These are phyloP conservation scores for Nematocida parisii DNA, from an alignment of 371 early-diverging fungal species.

Conservation along the genomic window DNA sequence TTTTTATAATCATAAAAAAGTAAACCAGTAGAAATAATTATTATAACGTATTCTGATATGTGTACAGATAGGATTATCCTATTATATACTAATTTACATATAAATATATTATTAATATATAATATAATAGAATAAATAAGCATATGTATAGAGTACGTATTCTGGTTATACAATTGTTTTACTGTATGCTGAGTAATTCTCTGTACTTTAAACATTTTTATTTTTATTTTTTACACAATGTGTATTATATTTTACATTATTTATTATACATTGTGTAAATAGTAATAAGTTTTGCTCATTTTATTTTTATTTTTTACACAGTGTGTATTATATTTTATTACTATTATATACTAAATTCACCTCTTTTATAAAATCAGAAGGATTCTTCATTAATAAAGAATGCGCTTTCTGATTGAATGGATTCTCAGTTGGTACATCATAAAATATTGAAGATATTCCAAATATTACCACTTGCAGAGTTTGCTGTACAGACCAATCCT, in stretches of 20 bases:
- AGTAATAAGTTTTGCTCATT: too few species aligned
- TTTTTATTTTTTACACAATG: too few species aligned
- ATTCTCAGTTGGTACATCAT: conserved; percentile 60
- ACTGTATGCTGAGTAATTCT: background rate
- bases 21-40: conserved; percentile 3
- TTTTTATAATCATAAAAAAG: background rate
- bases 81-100: background rate
- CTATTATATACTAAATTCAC: conserved; percentile 37
- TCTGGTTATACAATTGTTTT: conserved; percentile 22
- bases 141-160: background rate
- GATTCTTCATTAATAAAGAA: conserved; percentile 1
- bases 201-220: too few species aligned
- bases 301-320: too few species aligned
- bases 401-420: conserved; percentile 65
- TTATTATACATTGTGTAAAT: too few species aligned
- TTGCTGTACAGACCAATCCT: conserved; percentile 63
- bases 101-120: conserved; percentile 5
- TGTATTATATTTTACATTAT: background rate
- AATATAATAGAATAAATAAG: background rate
- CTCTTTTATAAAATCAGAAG: background rate
- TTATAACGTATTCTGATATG: background rate
- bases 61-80: background rate
- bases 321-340: background rate
- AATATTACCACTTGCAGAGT: conserved; percentile 63
- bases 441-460: conserved; percentile 62